These are phyloP conservation scores for Ganoderma resinaceum DNA, from an alignment of 1,284 basidiomycete species.

Conservation along the genomic window DNA sequence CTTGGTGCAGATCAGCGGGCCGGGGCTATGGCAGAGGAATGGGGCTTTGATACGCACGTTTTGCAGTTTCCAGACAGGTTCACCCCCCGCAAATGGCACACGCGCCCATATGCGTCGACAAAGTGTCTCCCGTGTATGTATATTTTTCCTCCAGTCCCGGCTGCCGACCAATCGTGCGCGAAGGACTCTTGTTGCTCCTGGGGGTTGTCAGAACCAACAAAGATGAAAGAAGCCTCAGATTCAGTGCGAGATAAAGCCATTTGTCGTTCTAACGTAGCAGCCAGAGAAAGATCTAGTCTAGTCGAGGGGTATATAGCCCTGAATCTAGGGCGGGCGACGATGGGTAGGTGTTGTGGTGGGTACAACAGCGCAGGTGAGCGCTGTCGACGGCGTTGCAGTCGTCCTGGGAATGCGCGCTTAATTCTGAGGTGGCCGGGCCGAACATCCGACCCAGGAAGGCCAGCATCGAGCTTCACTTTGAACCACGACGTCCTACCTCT, in stretches of 20 bases:
- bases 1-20: slow-evolving; percentile 44
- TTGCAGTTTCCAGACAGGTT: slow-evolving; percentile 87
- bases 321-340: background rate
- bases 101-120: slow-evolving; percentile 77
- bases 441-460: background rate
- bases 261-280: background rate
- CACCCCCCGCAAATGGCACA: slow-evolving; percentile 80
- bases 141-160: slow-evolving; percentile 65
- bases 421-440: background rate
- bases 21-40: slow-evolving; percentile 23
- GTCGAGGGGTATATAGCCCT: background rate
- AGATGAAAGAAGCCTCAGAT: slow-evolving; percentile 45
- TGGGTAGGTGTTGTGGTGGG: background rate
- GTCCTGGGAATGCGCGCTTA: background rate
- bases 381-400: background rate
- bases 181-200: slow-evolving; percentile 41
- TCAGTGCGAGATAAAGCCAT: slow-evolving; percentile 33
- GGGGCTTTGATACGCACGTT: slow-evolving; percentile 62
- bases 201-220: slow-evolving; percentile 38
- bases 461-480: background rate
- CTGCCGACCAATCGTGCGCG: slow-evolving; percentile 76
- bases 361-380: background rate
- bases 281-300: background rate
- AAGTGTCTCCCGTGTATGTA: slow-evolving; percentile 75
- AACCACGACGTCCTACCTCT: background rate